phyloP scores from a whole-genome alignment of 1,284 basidiomycete species.

The Puccinia polysora region DNA sequence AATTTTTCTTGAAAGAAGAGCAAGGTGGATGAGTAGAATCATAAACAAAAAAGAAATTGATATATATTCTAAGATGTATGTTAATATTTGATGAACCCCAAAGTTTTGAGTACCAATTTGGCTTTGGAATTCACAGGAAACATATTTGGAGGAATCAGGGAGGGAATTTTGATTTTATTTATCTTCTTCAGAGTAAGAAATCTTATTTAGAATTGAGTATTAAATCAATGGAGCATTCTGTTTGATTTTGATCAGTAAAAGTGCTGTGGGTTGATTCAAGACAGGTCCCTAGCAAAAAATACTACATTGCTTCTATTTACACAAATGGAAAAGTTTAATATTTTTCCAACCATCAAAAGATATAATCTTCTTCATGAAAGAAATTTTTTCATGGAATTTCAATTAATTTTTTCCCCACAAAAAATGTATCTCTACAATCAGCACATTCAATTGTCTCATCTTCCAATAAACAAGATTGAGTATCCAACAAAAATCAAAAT shows the following conservation, averaged over 20 bases:
- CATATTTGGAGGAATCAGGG: too few relatives aligned
- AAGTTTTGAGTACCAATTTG: too few relatives aligned
- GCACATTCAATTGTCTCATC: constrained; percentile 57
- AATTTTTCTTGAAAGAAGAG: too few relatives aligned
- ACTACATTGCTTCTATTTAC: constrained; percentile 56
- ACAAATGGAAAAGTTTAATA: constrained; percentile 80
- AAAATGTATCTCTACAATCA: constrained; percentile 51
- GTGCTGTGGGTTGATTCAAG: background rate
- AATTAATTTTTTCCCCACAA: constrained; percentile 52
- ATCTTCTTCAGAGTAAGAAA: background rate
- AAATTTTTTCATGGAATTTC: constrained; percentile 74
- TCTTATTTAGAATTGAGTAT: constrained; percentile 13
- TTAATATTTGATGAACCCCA: too few relatives aligned
- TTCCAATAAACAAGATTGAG: constrained; percentile 38
- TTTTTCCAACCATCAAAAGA: constrained; percentile 74
- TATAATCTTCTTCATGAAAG: constrained; percentile 70
- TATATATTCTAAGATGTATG: too few relatives aligned
- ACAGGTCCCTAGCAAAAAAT: background rate
- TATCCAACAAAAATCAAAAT: background rate
- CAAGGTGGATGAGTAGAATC: too few relatives aligned
- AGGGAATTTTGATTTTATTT: too few relatives aligned
- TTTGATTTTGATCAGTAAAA: background rate
- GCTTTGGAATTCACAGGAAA: too few relatives aligned
- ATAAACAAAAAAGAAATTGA: too few relatives aligned
- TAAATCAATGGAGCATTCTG: too few relatives aligned